Percentiles rank a stretch among this genome's conserved stretches.
These are phyloP conservation scores for Albatrellus sp. DNA, from an alignment of 1,284 basidiomycete genomes.

Conservation along the genomic window DNA sequence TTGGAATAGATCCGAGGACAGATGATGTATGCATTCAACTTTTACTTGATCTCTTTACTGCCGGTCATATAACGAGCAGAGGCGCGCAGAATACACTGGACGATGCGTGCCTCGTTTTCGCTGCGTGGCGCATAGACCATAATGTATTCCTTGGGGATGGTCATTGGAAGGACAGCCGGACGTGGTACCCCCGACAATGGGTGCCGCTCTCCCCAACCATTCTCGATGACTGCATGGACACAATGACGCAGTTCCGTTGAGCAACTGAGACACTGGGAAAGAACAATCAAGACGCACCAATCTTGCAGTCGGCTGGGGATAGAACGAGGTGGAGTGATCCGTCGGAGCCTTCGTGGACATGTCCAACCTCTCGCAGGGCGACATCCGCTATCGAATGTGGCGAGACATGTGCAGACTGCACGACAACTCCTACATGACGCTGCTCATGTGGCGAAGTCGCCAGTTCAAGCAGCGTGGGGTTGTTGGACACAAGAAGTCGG, in stretches of 20 bases:
- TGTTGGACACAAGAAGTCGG: background rate
- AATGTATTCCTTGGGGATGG: slow-evolving; percentile 15
- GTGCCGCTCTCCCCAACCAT: slow-evolving; percentile 17
- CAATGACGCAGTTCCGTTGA: background rate
- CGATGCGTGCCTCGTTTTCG: slow-evolving; percentile 14
- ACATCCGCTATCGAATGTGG: slow-evolving; percentile 8
- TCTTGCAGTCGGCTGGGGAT: slow-evolving; percentile 12
- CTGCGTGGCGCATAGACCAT: slow-evolving; percentile 17
- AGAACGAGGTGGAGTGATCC: slow-evolving; percentile 15
- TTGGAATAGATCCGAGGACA: no score
- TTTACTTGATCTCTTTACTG: no score
- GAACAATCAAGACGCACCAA: background rate
- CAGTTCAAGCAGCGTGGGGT: background rate
- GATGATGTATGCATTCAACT: no score
- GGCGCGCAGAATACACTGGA: slow-evolving; percentile 14
- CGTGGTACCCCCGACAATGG: slow-evolving; percentile 11
- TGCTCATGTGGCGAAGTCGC: background rate
- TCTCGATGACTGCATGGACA: slow-evolving; percentile 14
- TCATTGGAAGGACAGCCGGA: background rate
- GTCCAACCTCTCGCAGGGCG: slow-evolving; percentile 13
- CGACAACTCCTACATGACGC: background rate
- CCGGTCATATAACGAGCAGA: background rate
- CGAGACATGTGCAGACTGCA: background rate
- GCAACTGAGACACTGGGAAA: background rate
- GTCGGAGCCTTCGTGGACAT: slow-evolving; percentile 14